phyloP scores from a whole-genome alignment of 179 eudicot genomes.

The Sideroxylon spinosum region DNA sequence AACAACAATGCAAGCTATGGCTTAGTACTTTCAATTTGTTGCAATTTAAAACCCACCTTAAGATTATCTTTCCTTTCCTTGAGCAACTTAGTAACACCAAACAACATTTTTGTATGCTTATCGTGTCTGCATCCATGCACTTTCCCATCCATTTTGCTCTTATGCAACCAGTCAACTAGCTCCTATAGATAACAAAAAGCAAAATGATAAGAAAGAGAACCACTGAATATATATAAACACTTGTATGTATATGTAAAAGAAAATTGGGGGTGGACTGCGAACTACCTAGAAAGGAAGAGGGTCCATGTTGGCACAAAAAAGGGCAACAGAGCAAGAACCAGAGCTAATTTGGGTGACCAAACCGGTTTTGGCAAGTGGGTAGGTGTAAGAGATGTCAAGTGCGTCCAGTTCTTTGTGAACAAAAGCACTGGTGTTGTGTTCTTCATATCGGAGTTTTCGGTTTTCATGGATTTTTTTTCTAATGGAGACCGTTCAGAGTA shows the following conservation, averaged over 20 bases:
- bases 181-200: constrained; percentile 34
- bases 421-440: constrained; percentile 71
- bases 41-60: constrained; percentile 38
- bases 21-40: neutral
- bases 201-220: neutral
- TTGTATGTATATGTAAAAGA: neutral
- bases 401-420: constrained; percentile 61
- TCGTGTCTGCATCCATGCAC: constrained; percentile 90
- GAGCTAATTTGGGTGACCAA: constrained; percentile 68
- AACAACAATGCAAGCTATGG: too few species aligned
- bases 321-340: constrained; percentile 58
- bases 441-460: constrained; percentile 75
- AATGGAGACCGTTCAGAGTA: constrained; percentile 31
- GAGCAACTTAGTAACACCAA: constrained; percentile 84
- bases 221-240: neutral
- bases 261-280: neutral
- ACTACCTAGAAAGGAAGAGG: constrained; percentile 74
- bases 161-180: constrained; percentile 78
- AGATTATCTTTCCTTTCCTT: constrained; percentile 57
- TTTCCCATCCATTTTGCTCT: constrained; percentile 66
- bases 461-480: constrained; percentile 73
- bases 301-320: constrained; percentile 84
- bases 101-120: constrained; percentile 81
- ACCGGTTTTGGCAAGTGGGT: constrained; percentile 82
- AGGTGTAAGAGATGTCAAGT: constrained; percentile 50